Percentiles rank a stretch among this genome's conserved stretches.
phyloP scores from a whole-genome alignment of 192 early-diverging fungal genomes.

The Backusella macrospora region DNA sequence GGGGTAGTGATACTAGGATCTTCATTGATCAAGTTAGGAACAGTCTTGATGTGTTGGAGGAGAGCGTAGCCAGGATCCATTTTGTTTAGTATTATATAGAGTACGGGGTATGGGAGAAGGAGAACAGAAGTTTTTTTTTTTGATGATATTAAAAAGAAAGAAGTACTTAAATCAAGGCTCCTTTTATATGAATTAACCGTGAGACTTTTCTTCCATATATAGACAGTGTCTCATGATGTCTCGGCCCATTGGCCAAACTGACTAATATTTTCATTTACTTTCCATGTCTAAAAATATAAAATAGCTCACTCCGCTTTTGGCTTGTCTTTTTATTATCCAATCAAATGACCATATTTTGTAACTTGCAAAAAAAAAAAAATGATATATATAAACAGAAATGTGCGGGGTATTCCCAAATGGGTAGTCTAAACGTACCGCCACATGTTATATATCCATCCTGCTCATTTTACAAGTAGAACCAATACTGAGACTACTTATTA shows the following conservation, averaged over 20 bases:
- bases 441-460: too few species aligned
- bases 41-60: slow-evolving; percentile 42
- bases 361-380: background rate
- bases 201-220: slow-evolving; percentile 4
- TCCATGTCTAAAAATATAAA: slow-evolving; percentile 12
- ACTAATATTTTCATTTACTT: background rate
- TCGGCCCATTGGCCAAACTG: slow-evolving; percentile 5
- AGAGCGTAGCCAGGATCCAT: slow-evolving; percentile 46
- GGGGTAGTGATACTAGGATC: slow-evolving; percentile 42
- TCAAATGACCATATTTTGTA: background rate
- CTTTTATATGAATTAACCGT: slow-evolving; percentile 10
- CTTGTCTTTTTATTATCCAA: background rate
- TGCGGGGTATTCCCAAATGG: background rate
- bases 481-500: too few species aligned
- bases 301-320: background rate
- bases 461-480: too few species aligned
- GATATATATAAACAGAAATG: background rate
- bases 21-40: slow-evolving; percentile 45
- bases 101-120: background rate
- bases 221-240: background rate
- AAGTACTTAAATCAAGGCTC: background rate
- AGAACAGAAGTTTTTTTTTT: background rate
- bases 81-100: background rate
- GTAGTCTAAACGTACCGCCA: background rate
- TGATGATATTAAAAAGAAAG: background rate